Conservation (phyloP, 2,329 filamentous ascomycete genomes). For the Neodidymelliopsis sp. region DNA sequence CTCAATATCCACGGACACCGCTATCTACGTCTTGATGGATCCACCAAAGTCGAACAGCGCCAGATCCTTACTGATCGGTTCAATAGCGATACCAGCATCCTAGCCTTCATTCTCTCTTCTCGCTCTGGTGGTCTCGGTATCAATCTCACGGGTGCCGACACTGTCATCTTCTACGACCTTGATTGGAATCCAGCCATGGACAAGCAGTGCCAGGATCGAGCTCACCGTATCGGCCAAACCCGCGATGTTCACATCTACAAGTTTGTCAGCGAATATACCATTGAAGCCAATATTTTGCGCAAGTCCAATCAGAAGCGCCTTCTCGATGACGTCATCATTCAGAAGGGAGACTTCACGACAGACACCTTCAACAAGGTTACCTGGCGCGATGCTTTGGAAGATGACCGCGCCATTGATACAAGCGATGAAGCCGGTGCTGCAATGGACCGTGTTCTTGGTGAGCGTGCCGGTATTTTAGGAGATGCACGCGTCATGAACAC, state of each 20-base stretch:
- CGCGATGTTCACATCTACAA: conserved; percentile 97
- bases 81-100: conserved; percentile 90
- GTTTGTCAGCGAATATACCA: conserved; percentile 70
- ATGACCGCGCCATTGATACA: conserved; percentile 50
- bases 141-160: conserved; percentile 95
- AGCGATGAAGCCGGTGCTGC: conserved; percentile 77
- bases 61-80: conserved; percentile 96
- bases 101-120: conserved; percentile 94
- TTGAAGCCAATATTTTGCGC: conserved; percentile 95
- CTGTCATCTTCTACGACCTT: conserved; percentile 98
- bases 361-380: conserved; percentile 87
- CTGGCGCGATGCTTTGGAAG: conserved; percentile 72
- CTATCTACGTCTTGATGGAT: conserved; percentile 94
- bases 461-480: conserved; percentile 64
- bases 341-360: conserved; percentile 97
- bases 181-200: conserved; percentile 99
- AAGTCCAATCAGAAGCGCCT: conserved; percentile 98
- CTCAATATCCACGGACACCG: conserved; percentile 97
- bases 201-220: conserved; percentile 97
- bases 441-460: conserved; percentile 83
- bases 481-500: conserved; percentile 78
- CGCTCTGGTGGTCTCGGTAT: conserved; percentile 94
- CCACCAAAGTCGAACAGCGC: conserved; percentile 93
- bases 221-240: conserved; percentile 96
- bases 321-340: conserved; percentile 97